Evolutionary conservation across 352 stramenopile species (phyloP).

Genomic region (Pythium oligandrum): DNA sequence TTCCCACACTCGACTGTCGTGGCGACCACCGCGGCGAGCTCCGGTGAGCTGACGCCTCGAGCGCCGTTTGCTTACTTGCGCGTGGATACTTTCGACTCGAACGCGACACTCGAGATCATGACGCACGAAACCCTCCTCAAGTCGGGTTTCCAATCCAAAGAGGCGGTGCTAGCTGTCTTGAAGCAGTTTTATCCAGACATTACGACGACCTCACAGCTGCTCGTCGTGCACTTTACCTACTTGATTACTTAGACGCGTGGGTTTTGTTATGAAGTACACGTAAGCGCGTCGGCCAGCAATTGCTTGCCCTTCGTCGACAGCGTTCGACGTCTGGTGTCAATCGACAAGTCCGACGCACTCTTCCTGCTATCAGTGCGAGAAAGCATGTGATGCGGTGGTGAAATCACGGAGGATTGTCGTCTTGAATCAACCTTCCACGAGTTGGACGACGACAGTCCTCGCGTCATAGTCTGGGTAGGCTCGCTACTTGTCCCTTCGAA

Average conservation of each 20-base stretch:
- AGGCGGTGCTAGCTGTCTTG: constrained; percentile 41
- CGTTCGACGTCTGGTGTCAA: constrained; percentile 3
- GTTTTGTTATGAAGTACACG: neutral
- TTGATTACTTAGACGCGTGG: constrained; percentile 5
- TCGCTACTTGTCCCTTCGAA: constrained; percentile 12
- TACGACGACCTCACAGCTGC: constrained; percentile 29
- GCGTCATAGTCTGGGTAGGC: no score
- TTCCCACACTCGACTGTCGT: constrained; percentile 27
- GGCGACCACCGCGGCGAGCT: constrained; percentile 24
- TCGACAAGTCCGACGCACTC: no score
- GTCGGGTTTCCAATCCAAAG: constrained; percentile 34
- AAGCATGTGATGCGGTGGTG: no score
- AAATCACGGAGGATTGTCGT: no score
- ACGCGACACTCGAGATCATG: constrained; percentile 21
- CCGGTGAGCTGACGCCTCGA: neutral
- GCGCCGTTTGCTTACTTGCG: constrained; percentile 42
- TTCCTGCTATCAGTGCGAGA: no score
- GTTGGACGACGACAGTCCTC: no score
- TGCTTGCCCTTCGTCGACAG: constrained; percentile 20
- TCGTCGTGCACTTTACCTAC: constrained; percentile 52
- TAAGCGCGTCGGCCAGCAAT: constrained; percentile 19
- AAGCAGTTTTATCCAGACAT: constrained; percentile 55
- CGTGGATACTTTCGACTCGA: constrained; percentile 31
- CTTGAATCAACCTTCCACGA: no score
- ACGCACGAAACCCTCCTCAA: constrained; percentile 27